Percentiles rank a stretch among this genome's conserved stretches.
phyloP scores from a whole-genome alignment of 2,329 filamentous ascomycete species.

The Diaporthe ilicicola region DNA sequence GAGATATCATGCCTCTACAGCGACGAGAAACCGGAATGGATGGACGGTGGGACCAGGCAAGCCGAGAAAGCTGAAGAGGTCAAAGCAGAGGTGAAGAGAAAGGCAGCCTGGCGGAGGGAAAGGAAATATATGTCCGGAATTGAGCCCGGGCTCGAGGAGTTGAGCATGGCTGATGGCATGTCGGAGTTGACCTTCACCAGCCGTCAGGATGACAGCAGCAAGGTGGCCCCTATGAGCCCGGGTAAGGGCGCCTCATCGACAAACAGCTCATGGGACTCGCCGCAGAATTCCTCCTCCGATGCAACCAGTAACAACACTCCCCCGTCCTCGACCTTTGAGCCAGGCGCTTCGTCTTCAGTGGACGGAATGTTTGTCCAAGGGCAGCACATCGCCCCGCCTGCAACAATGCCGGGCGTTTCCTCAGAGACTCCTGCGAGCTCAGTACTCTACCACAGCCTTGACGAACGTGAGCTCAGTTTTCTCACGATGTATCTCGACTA shows the following conservation, averaged over 20 bases:
- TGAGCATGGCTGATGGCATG: constrained; percentile 37
- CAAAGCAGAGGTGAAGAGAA: constrained; percentile 66
- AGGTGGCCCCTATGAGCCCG: neutral
- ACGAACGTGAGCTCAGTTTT: constrained; percentile 26
- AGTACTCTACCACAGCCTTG: neutral
- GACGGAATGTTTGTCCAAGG: constrained; percentile 9
- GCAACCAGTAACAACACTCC: neutral
- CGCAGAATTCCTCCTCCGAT: neutral
- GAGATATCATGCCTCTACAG: constrained; percentile 64
- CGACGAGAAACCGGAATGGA: constrained; percentile 64
- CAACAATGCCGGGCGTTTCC: neutral
- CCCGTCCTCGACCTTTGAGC: neutral
- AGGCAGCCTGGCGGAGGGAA: constrained; percentile 59
- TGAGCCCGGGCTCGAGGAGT: constrained; percentile 39
- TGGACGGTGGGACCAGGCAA: constrained; percentile 61
- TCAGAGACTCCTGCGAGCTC: neutral
- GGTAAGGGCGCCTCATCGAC: neutral
- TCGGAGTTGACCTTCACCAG: neutral
- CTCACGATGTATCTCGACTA: constrained; percentile 40
- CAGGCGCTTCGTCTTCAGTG: neutral
- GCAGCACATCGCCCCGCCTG: neutral
- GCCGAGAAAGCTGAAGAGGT: constrained; percentile 60
- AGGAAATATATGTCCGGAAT: constrained; percentile 56
- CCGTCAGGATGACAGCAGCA: neutral
- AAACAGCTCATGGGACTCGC: constrained; percentile 6